phyloP scores from a whole-genome alignment of 2,329 filamentous ascomycete genomes.

The Fusarium musae region DNA sequence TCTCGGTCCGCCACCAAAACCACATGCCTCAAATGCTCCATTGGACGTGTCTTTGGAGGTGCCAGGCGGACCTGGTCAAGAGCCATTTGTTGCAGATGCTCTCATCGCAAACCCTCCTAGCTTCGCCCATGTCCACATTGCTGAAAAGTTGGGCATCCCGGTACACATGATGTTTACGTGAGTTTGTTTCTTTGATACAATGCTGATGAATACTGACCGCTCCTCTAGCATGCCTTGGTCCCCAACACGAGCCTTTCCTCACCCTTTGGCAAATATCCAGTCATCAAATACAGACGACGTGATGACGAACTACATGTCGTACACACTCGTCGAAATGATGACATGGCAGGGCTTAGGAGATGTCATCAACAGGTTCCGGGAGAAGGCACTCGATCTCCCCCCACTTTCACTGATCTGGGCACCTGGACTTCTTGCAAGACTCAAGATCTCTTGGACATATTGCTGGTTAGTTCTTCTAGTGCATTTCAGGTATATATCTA shows the following conservation, averaged over 20 bases:
- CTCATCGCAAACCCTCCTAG: constrained; percentile 84
- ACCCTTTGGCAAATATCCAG: constrained; percentile 85
- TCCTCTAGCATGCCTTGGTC: constrained; percentile 86
- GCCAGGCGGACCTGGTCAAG: constrained; percentile 55
- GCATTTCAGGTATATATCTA: not conserved
- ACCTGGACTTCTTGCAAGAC: constrained; percentile 78
- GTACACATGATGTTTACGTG: constrained; percentile 91
- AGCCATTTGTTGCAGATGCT: constrained; percentile 84
- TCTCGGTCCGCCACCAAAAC: constrained; percentile 58
- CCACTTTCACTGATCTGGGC: constrained; percentile 84
- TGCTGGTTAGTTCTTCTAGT: constrained; percentile 69
- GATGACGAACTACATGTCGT: constrained; percentile 86
- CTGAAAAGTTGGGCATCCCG: constrained; percentile 79
- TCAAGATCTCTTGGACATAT: constrained; percentile 87
- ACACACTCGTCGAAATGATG: constrained; percentile 88
- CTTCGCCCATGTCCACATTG: constrained; percentile 80
- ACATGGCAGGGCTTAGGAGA: constrained; percentile 94
- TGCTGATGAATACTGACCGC: constrained; percentile 52
- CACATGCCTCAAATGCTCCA: constrained; percentile 59
- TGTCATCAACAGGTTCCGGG: constrained; percentile 87
- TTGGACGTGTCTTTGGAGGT: constrained; percentile 51
- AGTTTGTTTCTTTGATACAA: constrained; percentile 48
- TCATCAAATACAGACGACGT: constrained; percentile 78
- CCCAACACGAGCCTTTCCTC: constrained; percentile 84
- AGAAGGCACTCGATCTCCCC: constrained; percentile 78